Evolutionary conservation across 2,329 filamentous ascomycete genomes (phyloP).

Genomic region (Penicillium sp.): DNA sequence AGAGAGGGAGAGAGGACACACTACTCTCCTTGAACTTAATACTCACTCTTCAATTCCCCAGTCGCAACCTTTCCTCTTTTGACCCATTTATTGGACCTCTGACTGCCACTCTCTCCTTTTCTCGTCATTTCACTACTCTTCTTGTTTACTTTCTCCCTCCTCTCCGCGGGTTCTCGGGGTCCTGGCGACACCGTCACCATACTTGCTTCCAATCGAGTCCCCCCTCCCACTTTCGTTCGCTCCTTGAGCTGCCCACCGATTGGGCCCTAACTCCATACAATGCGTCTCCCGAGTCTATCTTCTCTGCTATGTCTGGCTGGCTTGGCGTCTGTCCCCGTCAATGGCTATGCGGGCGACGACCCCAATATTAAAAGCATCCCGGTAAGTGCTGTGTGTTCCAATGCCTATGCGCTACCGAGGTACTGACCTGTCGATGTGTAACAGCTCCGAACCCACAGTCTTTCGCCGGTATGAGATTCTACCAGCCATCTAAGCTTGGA

Average conservation of each 20-base stretch:
- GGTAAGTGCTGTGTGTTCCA: slow-evolving; percentile 47
- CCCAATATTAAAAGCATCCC: slow-evolving; percentile 65
- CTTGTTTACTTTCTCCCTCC: slow-evolving; percentile 2
- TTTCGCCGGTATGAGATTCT: slow-evolving; percentile 66
- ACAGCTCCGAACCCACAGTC: slow-evolving; percentile 83
- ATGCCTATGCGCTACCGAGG: slow-evolving; percentile 7
- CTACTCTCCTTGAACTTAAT: not conserved
- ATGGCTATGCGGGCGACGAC: slow-evolving; percentile 50
- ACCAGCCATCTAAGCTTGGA: not conserved
- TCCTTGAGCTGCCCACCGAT: slow-evolving; percentile 21
- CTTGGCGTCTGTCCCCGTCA: slow-evolving; percentile 33
- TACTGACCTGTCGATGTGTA: slow-evolving; percentile 17
- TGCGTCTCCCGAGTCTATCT: slow-evolving; percentile 38
- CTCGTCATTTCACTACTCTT: not conserved
- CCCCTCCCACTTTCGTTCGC: slow-evolving; percentile 22
- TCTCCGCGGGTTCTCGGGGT: slow-evolving; percentile 21
- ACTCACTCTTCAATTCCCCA: not conserved
- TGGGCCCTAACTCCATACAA: slow-evolving; percentile 22
- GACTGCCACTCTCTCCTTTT: not conserved
- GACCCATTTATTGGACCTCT: not conserved
- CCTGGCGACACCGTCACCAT: slow-evolving; percentile 26
- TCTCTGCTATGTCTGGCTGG: slow-evolving; percentile 39
- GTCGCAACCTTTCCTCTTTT: not conserved
- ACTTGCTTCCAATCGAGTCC: not conserved
- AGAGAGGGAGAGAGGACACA: not conserved